Evolutionary conservation across 2,329 filamentous ascomycete genomes (phyloP).

Genomic region (Verticillium zaregamsianum): DNA sequence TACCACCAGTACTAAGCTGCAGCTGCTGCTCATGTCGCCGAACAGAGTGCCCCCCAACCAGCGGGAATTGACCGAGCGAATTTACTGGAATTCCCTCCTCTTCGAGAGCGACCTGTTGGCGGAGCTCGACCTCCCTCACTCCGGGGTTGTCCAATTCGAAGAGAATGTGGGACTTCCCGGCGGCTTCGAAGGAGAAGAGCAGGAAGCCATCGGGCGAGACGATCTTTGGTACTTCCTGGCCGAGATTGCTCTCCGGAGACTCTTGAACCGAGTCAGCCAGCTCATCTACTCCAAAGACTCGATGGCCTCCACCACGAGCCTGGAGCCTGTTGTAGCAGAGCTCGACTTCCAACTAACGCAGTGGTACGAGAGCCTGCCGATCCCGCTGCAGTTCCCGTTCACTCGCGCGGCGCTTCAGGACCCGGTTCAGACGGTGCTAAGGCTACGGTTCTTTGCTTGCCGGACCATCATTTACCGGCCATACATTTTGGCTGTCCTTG

Average conservation of each 20-base stretch:
- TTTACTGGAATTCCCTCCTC: slow-evolving; percentile 80
- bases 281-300: slow-evolving; percentile 74
- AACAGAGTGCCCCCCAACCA: slow-evolving; percentile 66
- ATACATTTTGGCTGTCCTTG: slow-evolving; percentile 74
- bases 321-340: slow-evolving; percentile 75
- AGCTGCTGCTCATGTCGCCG: slow-evolving; percentile 71
- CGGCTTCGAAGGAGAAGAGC: slow-evolving; percentile 69
- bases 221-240: slow-evolving; percentile 85
- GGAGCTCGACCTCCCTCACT: slow-evolving; percentile 77
- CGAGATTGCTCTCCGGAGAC: slow-evolving; percentile 72
- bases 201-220: slow-evolving; percentile 62
- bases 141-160: slow-evolving; percentile 77
- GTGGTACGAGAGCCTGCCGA: slow-evolving; percentile 77
- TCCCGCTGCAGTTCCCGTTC: slow-evolving; percentile 73
- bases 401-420: slow-evolving; percentile 63
- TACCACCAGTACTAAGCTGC: slow-evolving; percentile 76
- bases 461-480: slow-evolving; percentile 83
- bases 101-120: slow-evolving; percentile 78
- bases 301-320: slow-evolving; percentile 64
- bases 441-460: slow-evolving; percentile 79
- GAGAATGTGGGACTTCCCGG: slow-evolving; percentile 75
- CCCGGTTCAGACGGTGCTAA: slow-evolving; percentile 73
- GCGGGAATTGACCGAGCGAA: slow-evolving; percentile 68
- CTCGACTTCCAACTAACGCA: slow-evolving; percentile 79
- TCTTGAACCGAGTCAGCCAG: slow-evolving; percentile 75